Percentiles rank a stretch among this genome's conserved stretches.
Evolutionary conservation across 257 asterid genomes (phyloP).

Genomic region (Nicotiana tabacum): DNA sequence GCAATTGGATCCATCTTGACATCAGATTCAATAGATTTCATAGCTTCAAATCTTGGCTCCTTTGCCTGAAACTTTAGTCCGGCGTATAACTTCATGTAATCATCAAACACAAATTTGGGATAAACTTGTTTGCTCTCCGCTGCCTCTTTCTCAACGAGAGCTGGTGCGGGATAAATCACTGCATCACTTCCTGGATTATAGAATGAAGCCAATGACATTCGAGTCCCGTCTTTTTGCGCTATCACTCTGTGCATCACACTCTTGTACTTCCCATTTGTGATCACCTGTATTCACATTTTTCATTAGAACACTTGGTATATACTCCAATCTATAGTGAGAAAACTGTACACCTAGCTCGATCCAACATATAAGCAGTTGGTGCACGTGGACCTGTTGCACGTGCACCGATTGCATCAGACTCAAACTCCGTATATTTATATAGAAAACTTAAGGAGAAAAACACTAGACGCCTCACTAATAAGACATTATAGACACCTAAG

Average conservation of each 20-base stretch:
- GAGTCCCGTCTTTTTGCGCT: slow-evolving; percentile 19
- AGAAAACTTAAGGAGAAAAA: too few relatives aligned
- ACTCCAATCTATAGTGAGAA: too few relatives aligned
- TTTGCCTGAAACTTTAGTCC: slow-evolving; percentile 25
- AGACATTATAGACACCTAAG: too few relatives aligned
- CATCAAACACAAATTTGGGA: slow-evolving; percentile 26
- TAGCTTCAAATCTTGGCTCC: slow-evolving; percentile 30
- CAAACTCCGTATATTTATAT: too few relatives aligned
- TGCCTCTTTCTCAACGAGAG: slow-evolving; percentile 9
- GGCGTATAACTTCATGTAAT: slow-evolving; percentile 29
- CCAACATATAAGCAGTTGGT: not conserved
- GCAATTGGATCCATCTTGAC: slow-evolving; percentile 2
- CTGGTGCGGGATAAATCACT: slow-evolving; percentile 23
- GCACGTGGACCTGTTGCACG: not conserved
- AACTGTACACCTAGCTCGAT: too few relatives aligned
- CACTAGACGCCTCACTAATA: too few relatives aligned
- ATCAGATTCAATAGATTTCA: slow-evolving; percentile 18
- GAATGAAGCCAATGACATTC: slow-evolving; percentile 30
- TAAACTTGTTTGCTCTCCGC: slow-evolving; percentile 14
- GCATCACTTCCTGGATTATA: slow-evolving; percentile 33
- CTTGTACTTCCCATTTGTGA: slow-evolving; percentile 27
- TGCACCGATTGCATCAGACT: too few relatives aligned
- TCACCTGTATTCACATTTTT: slow-evolving; percentile 11
- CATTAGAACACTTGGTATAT: too few relatives aligned
- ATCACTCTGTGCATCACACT: slow-evolving; percentile 28